phyloP scores from a whole-genome alignment of 2,329 filamentous ascomycete species.

The Epichloe amarillans region DNA sequence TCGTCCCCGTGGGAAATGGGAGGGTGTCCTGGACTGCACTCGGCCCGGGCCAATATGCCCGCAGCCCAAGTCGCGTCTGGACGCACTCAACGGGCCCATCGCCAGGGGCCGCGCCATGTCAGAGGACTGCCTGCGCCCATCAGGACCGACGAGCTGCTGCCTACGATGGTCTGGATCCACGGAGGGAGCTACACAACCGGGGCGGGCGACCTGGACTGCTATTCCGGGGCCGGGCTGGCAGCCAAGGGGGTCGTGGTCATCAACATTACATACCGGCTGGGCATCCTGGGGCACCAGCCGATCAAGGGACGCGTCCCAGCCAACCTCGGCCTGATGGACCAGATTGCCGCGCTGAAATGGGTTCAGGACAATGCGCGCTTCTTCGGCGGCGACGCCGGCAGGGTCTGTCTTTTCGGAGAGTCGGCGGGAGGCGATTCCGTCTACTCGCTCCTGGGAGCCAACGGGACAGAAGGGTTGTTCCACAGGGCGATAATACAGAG shows the following conservation, averaged over 20 bases:
- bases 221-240: conserved; percentile 4
- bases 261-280: conserved; percentile 22
- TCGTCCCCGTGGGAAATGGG: conserved; percentile 3
- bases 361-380: conserved; percentile 46
- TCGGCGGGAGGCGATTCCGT: too few species aligned
- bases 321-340: conserved; percentile 48
- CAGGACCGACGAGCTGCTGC: conserved; percentile 8
- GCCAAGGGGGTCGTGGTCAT: conserved; percentile 13
- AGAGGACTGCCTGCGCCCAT: conserved; percentile 8
- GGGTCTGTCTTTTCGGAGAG: conserved; percentile 33
- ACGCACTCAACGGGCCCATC: too few species aligned
- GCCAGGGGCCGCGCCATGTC: too few species aligned
- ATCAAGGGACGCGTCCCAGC: conserved; percentile 14
- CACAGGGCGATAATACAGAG: too few species aligned
- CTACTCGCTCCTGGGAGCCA: too few species aligned
- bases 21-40: conserved; percentile 5
- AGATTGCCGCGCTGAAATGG: conserved; percentile 47
- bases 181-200: conserved; percentile 12
- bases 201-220: conserved; percentile 6
- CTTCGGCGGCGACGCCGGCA: conserved; percentile 51
- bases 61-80: conserved; percentile 3
- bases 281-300: conserved; percentile 22
- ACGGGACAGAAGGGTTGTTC: too few species aligned
- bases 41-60: conserved; percentile 8
- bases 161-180: conserved; percentile 13